Percentiles rank a stretch among this genome's conserved stretches.
phyloP scores from a whole-genome alignment of 2,329 filamentous ascomycete species.

The Cucurbitaria berberidis region DNA sequence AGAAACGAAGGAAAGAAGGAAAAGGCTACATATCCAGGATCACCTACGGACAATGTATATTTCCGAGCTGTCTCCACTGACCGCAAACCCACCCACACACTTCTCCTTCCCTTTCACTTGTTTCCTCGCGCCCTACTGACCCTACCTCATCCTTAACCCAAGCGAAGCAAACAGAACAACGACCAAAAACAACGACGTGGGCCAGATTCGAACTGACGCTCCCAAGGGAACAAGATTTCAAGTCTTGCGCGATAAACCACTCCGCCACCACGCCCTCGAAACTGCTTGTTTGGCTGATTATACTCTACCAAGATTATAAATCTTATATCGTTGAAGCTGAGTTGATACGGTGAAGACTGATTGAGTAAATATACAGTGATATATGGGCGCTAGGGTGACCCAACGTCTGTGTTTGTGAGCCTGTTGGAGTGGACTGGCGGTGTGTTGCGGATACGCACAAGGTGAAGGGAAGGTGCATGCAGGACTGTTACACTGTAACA shows the following conservation, averaged over 20 bases:
- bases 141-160: neutral
- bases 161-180: neutral
- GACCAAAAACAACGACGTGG: slow-evolving; percentile 33
- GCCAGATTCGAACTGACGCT: slow-evolving; percentile 46
- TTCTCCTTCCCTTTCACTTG: neutral
- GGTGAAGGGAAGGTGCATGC: neutral
- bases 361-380: too few relatives aligned
- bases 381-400: too few relatives aligned
- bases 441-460: neutral
- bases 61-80: neutral
- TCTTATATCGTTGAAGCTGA: neutral
- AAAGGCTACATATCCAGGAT: neutral
- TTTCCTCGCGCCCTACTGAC: neutral
- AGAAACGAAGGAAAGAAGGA: neutral
- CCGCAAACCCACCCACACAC: neutral
- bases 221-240: slow-evolving; percentile 49
- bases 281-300: neutral
- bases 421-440: neutral
- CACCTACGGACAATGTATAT: neutral
- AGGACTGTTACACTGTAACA: neutral
- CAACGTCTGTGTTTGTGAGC: neutral
- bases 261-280: slow-evolving; percentile 40
- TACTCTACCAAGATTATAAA: neutral
- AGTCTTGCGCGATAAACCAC: slow-evolving; percentile 49
- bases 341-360: neutral